Conservation (phyloP, 805 yeast species). For the Candida endomychidarum region DNA sequence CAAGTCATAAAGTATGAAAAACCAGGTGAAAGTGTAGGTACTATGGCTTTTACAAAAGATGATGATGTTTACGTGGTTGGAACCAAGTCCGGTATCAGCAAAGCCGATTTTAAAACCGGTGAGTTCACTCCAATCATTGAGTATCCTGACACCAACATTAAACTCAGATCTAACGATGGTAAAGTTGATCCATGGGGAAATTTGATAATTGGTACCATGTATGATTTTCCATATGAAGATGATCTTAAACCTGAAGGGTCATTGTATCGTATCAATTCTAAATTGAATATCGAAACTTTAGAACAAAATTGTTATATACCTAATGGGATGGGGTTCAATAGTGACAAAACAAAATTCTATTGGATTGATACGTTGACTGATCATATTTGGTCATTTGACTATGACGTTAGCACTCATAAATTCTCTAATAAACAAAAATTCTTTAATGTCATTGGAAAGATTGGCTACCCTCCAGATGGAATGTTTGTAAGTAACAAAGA, state of each 20-base stretch:
- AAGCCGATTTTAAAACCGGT: conserved; percentile 42
- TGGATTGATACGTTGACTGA: conserved; percentile 43
- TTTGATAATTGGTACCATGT: conserved; percentile 82
- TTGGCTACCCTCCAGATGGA: conserved; percentile 64
- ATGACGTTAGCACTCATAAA: conserved; percentile 27
- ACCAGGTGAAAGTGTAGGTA: conserved; percentile 57
- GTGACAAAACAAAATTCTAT: conserved; percentile 28
- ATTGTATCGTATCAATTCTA: conserved; percentile 34
- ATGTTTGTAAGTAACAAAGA: conserved; percentile 56
- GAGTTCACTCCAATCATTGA: conserved; percentile 41
- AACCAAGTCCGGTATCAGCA: conserved; percentile 62
- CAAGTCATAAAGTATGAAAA: conserved; percentile 37
- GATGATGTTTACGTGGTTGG: conserved; percentile 59
- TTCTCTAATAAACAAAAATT: conserved; percentile 29
- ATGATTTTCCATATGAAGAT: conserved; percentile 36
- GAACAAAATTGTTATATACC: conserved; percentile 50
- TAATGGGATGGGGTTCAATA: conserved; percentile 56
- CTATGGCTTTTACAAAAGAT: conserved; percentile 63
- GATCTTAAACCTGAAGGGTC: conserved; percentile 50
- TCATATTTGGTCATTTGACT: conserved; percentile 39
- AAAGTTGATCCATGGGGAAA: conserved; percentile 73
- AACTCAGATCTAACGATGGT: conserved; percentile 73
- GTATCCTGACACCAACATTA: conserved; percentile 25
- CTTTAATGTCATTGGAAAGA: conserved; percentile 31
- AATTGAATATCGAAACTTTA: conserved; percentile 32